Conservation (phyloP, 768 basidiomycete genomes). For the Rhodotorula toruloides region DNA sequence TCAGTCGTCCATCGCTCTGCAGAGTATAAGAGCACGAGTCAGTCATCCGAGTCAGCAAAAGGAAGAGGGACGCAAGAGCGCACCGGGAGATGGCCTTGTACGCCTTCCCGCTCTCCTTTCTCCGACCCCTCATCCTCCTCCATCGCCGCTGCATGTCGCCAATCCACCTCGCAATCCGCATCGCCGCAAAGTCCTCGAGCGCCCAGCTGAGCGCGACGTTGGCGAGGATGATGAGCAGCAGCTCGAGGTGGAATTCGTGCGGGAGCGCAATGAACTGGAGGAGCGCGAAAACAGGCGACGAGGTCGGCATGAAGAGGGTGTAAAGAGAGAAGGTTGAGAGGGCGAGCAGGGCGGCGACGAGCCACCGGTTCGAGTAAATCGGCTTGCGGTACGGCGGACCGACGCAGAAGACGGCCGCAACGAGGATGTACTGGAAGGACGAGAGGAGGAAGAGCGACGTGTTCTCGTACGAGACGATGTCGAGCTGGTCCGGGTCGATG, state of each 20-base stretch:
- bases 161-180: conserved; percentile 44
- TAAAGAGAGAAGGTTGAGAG: conserved; percentile 69
- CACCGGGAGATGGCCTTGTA: conserved; percentile 77
- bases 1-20: conserved; percentile 14
- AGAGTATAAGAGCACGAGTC: no score
- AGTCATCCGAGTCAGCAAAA: not conserved
- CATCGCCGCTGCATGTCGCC: conserved; percentile 43
- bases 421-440: conserved; percentile 96
- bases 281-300: conserved; percentile 56
- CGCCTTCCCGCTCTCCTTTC: conserved; percentile 62
- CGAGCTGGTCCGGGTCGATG: conserved; percentile 63
- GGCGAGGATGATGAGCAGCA: conserved; percentile 62
- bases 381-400: conserved; percentile 93
- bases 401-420: conserved; percentile 95
- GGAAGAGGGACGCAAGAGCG: not conserved
- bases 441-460: conserved; percentile 85
- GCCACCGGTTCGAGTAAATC: conserved; percentile 83
- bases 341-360: conserved; percentile 69
- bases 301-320: conserved; percentile 65
- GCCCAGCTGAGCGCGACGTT: conserved; percentile 68
- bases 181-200: conserved; percentile 55
- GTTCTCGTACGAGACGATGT: conserved; percentile 86
- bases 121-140: conserved; percentile 45
- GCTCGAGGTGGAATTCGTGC: conserved; percentile 59
- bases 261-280: conserved; percentile 76